phyloP scores from a whole-genome alignment of 1,139 yeast species.

The Kodamaea alishanica region DNA sequence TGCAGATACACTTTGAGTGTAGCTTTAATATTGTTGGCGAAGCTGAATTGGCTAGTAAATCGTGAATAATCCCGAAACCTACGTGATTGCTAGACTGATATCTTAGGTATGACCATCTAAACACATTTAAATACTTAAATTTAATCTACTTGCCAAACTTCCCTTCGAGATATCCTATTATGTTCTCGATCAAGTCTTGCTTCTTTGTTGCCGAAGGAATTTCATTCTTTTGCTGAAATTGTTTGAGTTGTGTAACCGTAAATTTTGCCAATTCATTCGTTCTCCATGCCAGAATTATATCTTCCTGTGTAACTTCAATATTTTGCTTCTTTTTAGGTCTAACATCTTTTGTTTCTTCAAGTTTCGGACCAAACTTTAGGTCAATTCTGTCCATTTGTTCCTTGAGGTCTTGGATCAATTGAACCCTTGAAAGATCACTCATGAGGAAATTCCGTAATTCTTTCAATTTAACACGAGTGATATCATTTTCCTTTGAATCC shows the following conservation, averaged over 20 bases:
- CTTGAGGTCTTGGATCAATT: conserved; percentile 16
- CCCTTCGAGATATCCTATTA: conserved; percentile 20
- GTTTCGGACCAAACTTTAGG: conserved; percentile 7
- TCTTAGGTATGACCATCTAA: not conserved
- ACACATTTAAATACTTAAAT: not conserved
- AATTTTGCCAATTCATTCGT: conserved; percentile 30
- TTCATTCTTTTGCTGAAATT: conserved; percentile 33
- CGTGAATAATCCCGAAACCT: no score
- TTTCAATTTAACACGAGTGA: conserved; percentile 14
- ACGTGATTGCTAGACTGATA: no score
- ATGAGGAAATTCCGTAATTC: conserved; percentile 12
- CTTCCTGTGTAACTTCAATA: conserved; percentile 25
- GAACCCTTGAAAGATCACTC: conserved; percentile 6
- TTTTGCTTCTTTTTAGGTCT: conserved; percentile 17
- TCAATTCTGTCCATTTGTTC: conserved; percentile 12
- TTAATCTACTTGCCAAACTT: conserved; percentile 13
- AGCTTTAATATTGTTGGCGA: no score
- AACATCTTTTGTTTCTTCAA: conserved; percentile 14
- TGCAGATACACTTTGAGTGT: no score
- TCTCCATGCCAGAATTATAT: conserved; percentile 41
- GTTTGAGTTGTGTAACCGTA: conserved; percentile 39
- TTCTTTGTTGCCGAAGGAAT: conserved; percentile 39
- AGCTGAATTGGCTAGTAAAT: no score
- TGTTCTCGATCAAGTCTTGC: conserved; percentile 41
- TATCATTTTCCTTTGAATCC: conserved; percentile 17